Base-by-base conservation (phyloP, 805 yeast species). In the Metschnikowia colocasiae region DNA sequence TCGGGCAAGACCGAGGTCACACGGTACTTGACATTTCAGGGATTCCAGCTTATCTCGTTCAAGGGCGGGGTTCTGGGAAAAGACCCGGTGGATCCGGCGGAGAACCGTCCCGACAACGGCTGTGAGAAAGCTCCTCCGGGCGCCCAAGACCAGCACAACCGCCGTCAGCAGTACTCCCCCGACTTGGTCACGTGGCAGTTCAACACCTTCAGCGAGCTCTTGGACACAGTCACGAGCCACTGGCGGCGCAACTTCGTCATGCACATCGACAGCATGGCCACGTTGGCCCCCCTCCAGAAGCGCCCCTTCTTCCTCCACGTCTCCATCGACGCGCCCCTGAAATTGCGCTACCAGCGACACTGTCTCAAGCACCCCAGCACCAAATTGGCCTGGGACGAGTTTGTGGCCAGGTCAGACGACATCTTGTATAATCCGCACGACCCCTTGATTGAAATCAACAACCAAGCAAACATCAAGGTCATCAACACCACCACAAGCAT, bases 291-390 rank as follows among this genome's bases (percentile, higher is more conserved):
- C 20, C 63, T 86, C 4, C 69, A 76, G 29, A 81, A 83, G 51
- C 68, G 96, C 47, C 97, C 97, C 0, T 91, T 87, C 61, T 89
- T 90, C 60, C 74, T 89, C 20, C 96, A 89, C 61, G 56, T 91
- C 3, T 76, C 87, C 5, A 71, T 88, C 1, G 95, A 87, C 57
- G 88, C 96, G 0, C 87, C 96, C 1, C 56, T 81, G 12, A 59
- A 59, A 10, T 53, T 78, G 30, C 72, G 95, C 41, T 69, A 61
- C 50, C 55, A 64, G 39, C 54, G 80, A 19, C 65, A 60, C 55
- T 45, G 52, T 31, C 42, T 57, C 36, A 59, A 58, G 39, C 41
- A 48, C 19, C 46, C 54, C 13, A 50, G 48, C 6, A 33, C 40
- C 20, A 33, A 47, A 9, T 35, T 48, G 23, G 18, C 55, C 34